Evolutionary conservation across 2,329 filamentous ascomycete species (phyloP).

Genomic region (Coniochaeta hoffmannii): DNA sequence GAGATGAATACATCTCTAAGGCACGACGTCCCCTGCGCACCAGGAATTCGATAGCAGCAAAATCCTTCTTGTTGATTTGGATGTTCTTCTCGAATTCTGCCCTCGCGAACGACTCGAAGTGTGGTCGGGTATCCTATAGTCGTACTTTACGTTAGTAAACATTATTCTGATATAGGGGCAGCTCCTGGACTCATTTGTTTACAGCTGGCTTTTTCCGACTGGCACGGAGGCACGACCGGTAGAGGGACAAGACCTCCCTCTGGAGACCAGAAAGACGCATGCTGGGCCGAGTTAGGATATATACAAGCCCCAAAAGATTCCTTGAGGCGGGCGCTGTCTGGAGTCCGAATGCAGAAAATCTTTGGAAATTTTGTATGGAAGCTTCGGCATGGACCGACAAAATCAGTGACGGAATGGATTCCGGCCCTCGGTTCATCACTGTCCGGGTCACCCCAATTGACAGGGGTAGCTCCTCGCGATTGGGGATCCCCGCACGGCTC

Average conservation of each 20-base stretch:
- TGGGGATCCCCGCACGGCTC: background rate
- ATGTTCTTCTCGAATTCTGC: slow-evolving; percentile 69
- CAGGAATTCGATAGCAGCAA: slow-evolving; percentile 77
- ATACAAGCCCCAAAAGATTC: background rate
- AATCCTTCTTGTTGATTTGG: slow-evolving; percentile 72
- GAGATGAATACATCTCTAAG: slow-evolving; percentile 72
- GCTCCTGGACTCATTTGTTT: no score
- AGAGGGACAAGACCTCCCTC: slow-evolving; percentile 77
- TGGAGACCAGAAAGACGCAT: slow-evolving; percentile 77
- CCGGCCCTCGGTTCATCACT: slow-evolving; percentile 8
- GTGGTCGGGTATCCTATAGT: slow-evolving; percentile 44
- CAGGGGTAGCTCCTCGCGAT: background rate
- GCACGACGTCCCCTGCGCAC: slow-evolving; percentile 75
- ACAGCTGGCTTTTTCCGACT: slow-evolving; percentile 66
- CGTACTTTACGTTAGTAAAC: background rate
- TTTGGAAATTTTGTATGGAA: background rate
- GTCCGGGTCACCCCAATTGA: slow-evolving; percentile 4
- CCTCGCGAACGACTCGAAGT: slow-evolving; percentile 60
- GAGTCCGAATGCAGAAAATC: background rate
- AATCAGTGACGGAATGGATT: slow-evolving; percentile 4
- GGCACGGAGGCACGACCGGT: slow-evolving; percentile 77
- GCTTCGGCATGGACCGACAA: background rate
- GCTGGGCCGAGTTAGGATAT: background rate
- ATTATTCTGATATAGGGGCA: background rate
- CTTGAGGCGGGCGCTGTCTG: background rate